Base-by-base conservation (phyloP, 148 eudicot species). In the Diospyros kaki region DNA sequence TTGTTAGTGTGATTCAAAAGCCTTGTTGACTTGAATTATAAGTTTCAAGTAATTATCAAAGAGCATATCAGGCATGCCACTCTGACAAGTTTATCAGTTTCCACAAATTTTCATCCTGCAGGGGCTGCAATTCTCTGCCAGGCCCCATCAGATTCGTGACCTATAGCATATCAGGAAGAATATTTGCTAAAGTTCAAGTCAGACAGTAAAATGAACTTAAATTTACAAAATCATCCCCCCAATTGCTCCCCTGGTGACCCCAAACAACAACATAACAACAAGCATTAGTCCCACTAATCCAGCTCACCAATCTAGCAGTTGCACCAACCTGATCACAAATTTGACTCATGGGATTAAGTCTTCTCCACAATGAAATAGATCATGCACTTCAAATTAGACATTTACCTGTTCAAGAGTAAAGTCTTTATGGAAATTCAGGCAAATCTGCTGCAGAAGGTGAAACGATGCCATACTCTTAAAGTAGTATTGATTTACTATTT, bases 381-480 rank as follows among this genome's bases (percentile, higher is more conserved):
- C 44, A 38, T 3, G 66, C 55, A 52, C 55, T 58, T 4, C 17
- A 72, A 58, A 72, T 72, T 43, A 13, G 11, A 69, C 9, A 52
- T 69, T 43, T 70, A 93, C 99, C 99, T 93, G 93, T 70, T 87
- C 90, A 76, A 83, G 90, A 69, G 76, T 87, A 59, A 93, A 88
- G 79, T 93, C 97, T 75, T 93, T 93, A 62, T 93, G 92, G 81
- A 91, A 89, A 74, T 83, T 93, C 52, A 86, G 76, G 76, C 94
- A 88, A 65, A 88, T 86, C 72, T 88, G 88, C 78, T 79, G 86
- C 55, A 96, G 79, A 81, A 71, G 77, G 68, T 84, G 77, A 68
- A 89, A 79, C 46, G 98, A 96, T 58, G 89, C 88, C 77, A 96
- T 79, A 79, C 97, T 85, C 87, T 89, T 91, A 81, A 96, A 96